Percentiles rank a stretch among this genome's conserved stretches.
Conservation (phyloP, 345 rosid species). For the Diplotaxis tenuifolia region DNA sequence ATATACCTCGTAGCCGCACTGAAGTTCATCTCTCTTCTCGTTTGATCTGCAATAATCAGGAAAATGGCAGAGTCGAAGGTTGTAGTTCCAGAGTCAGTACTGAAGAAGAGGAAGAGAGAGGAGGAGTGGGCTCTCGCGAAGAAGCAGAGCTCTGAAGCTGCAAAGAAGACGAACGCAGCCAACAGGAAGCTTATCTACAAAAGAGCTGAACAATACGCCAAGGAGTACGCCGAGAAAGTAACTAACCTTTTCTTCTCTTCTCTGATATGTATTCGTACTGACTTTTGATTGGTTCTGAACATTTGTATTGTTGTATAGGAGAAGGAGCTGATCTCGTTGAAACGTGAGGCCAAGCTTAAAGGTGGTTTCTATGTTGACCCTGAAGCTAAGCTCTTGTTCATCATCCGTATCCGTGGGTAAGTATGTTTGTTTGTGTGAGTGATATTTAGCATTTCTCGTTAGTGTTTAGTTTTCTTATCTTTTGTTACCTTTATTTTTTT, state of each 20-base stretch:
- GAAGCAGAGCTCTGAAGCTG: constrained; percentile 43
- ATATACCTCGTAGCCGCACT: not conserved
- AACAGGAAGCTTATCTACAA: constrained; percentile 56
- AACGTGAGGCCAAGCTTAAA: constrained; percentile 80
- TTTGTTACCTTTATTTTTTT: not conserved
- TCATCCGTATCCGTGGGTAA: constrained; percentile 84
- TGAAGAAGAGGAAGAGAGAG: constrained; percentile 81
- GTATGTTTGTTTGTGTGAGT: not conserved
- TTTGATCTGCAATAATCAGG: constrained; percentile 16
- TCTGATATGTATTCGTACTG: not conserved
- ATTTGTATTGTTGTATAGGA: constrained; percentile 38
- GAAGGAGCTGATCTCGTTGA: constrained; percentile 59
- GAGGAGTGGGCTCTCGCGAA: constrained; percentile 62
- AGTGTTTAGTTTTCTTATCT: not conserved
- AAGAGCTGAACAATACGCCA: constrained; percentile 56
- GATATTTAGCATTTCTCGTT: not conserved
- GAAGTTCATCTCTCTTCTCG: not conserved
- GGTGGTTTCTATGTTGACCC: constrained; percentile 93
- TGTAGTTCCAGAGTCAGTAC: constrained; percentile 70
- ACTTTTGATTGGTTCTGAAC: not conserved
- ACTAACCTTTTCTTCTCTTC: not conserved
- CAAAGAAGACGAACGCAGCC: constrained; percentile 54
- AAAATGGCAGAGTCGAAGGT: constrained; percentile 35
- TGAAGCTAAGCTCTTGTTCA: constrained; percentile 80
- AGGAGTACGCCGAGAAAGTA: constrained; percentile 64